These are phyloP conservation scores for Apiotrichum gracile DNA, from an alignment of 1,284 basidiomycete genomes.

Conservation along the genomic window DNA sequence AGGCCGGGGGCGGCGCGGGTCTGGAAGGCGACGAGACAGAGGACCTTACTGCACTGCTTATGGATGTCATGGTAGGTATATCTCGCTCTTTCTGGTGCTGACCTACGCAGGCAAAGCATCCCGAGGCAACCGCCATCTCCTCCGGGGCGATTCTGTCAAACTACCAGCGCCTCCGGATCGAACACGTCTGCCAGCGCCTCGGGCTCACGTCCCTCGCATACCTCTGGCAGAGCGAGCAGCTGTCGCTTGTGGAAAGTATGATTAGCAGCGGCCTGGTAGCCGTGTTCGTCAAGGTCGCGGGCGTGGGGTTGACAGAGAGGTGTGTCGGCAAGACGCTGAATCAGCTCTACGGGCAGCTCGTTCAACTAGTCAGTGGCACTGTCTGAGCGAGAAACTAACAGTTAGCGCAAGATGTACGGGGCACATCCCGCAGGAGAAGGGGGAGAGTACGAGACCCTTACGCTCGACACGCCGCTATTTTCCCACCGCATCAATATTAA, in stretches of 20 bases:
- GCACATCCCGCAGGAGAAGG: conserved; percentile 96
- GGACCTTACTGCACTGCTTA: conserved; percentile 76
- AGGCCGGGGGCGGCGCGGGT: conserved; percentile 49
- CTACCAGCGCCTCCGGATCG: conserved; percentile 93
- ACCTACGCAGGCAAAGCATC: conserved; percentile 59
- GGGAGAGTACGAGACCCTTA: conserved; percentile 95
- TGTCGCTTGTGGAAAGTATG: conserved; percentile 80
- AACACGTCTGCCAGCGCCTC: conserved; percentile 92
- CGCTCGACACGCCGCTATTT: conserved; percentile 85
- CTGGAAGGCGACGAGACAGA: conserved; percentile 88
- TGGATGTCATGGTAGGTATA: conserved; percentile 72
- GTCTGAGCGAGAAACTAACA: conserved; percentile 33
- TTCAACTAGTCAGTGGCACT: conserved; percentile 61
- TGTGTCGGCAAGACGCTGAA: conserved; percentile 75
- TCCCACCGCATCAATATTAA: conserved; percentile 64
- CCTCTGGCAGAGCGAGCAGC: conserved; percentile 90
- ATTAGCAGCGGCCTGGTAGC: conserved; percentile 70
- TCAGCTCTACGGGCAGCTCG: conserved; percentile 68
- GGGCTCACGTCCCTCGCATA: conserved; percentile 75
- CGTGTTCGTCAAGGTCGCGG: conserved; percentile 92
- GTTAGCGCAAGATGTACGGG: conserved; percentile 77
- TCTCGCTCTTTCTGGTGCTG: conserved; percentile 5
- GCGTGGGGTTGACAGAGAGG: conserved; percentile 72
- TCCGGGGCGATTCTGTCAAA: conserved; percentile 96
- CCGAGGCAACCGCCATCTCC: conserved; percentile 79